Percentiles rank a stretch among this genome's conserved stretches.
Evolutionary conservation across 306 rosid species (phyloP).

Genomic region (Malus fusca): DNA sequence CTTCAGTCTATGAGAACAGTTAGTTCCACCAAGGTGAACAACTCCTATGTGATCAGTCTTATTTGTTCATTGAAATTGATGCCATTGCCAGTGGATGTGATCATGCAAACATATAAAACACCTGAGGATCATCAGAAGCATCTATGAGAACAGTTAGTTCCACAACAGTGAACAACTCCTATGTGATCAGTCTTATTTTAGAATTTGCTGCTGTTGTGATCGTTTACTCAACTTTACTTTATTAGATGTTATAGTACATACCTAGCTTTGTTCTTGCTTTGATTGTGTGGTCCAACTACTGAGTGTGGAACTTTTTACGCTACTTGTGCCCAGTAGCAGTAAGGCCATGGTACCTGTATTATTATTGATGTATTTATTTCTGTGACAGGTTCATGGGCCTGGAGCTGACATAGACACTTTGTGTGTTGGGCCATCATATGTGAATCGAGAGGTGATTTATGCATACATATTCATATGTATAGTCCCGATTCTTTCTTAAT

Average conservation of each 20-base stretch:
- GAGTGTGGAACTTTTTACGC: background rate
- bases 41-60: background rate
- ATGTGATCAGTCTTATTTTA: background rate
- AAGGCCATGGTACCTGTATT: too few relatives aligned
- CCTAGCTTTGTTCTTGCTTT: background rate
- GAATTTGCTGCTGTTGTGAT: background rate
- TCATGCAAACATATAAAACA: background rate
- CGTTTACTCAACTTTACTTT: background rate
- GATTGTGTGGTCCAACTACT: background rate
- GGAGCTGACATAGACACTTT: constrained; percentile 79
- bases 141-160: background rate
- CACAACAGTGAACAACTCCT: background rate
- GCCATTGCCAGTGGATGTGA: background rate
- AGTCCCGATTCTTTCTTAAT: constrained; percentile 10
- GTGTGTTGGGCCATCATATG: constrained; percentile 90
- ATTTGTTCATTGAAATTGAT: background rate
- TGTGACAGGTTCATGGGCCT: constrained; percentile 87
- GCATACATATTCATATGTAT: background rate
- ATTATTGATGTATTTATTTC: background rate
- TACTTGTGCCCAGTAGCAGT: background rate
- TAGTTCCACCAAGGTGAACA: background rate
- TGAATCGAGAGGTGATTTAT: constrained; percentile 63
- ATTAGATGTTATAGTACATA: background rate
- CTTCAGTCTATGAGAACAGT: constrained; percentile 2
- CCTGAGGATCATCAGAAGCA: background rate